These are phyloP conservation scores for Entomortierella parvispora DNA, from an alignment of 192 early-diverging fungal genomes.

Conservation along the genomic window DNA sequence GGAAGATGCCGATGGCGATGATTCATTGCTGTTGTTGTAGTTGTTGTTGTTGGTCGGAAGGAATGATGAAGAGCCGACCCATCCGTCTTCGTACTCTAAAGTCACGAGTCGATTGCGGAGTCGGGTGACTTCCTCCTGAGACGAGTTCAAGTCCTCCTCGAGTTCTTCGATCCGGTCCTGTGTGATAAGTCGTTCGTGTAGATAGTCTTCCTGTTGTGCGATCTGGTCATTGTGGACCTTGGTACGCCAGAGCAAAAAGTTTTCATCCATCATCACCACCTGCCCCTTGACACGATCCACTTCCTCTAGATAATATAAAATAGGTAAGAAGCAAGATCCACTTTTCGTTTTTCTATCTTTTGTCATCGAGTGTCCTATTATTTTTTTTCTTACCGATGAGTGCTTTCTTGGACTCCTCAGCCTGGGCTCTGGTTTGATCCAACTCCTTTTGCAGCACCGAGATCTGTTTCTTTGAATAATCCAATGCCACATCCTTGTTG, in stretches of 20 bases:
- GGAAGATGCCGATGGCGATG: not conserved
- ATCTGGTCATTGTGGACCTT: conserved; percentile 43
- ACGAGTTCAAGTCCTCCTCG: conserved; percentile 13
- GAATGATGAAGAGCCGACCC: conserved; percentile 20
- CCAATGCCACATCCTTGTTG: conserved; percentile 22
- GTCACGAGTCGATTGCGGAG: conserved; percentile 26
- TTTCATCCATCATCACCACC: conserved; percentile 37
- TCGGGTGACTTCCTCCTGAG: conserved; percentile 33
- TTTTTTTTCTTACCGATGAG: conserved; percentile 10
- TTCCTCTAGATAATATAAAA: conserved; percentile 13
- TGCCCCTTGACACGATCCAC: conserved; percentile 23
- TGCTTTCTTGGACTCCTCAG: conserved; percentile 16
- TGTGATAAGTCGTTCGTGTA: conserved; percentile 27
- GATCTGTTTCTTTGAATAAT: conserved; percentile 19
- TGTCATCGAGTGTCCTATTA: no score
- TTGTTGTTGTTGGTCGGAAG: not conserved
- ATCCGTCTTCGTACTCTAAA: conserved; percentile 48
- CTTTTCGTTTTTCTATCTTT: not conserved
- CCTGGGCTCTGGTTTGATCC: not conserved
- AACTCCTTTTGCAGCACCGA: conserved; percentile 23
- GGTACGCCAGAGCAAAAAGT: conserved; percentile 39
- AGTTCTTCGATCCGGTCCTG: conserved; percentile 48
- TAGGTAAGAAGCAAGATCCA: not conserved
- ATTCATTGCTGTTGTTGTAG: not conserved
- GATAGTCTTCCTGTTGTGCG: conserved; percentile 24